Base-by-base conservation (phyloP, 1,284 basidiomycete species). In the Ganoderma meredithae region DNA sequence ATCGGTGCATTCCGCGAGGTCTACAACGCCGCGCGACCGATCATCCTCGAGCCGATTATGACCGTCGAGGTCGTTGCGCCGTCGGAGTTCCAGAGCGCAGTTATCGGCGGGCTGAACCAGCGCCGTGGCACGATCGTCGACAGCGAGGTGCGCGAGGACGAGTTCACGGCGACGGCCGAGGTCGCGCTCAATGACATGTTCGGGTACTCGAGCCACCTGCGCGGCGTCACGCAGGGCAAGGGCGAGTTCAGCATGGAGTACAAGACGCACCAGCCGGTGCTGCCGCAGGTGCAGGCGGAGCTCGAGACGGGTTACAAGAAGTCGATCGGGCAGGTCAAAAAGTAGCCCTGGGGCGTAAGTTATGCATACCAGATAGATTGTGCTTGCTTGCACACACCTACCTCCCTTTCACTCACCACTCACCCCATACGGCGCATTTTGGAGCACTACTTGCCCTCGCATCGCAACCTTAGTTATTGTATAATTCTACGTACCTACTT, bases 111-210 rank as follows among this genome's bases (percentile, higher is more conserved):
- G 17, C 83, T 99, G 76, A 99, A 98, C 80, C 91, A 95, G 70
- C 89, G 98, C 47, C 91, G 96, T 69, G 98, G 98, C 1, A 97
- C 95, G 7, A 98, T 99, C 76, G 85, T 97, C 62, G 97, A 99
- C 77, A 98, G 95, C 71, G 98, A 99, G 82, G 92, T 98, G 43
- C 90, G 97, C 55, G 97, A 98, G 75, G 98, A 99, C 77, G 97
- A 99, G 82, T 99, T 99, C 78, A 96, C 95, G 1, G 88, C 94
- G 66, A 87, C 88, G 27, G 96, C 96, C 36, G 97, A 99, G 79
- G 97, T 99, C 17, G 92, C 95, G 10, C 81, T 99, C 80, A 99
- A 97, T 81, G 97, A 99, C 78, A 99, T 99, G 98, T 99, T 99
- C 79, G 97, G 97, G 40, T 99, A 97, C 79, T 96, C 95, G 36